Evolutionary conservation across 352 stramenopile genomes (phyloP).

Genomic region (Hyaloperonospora arabidopsidis): DNA sequence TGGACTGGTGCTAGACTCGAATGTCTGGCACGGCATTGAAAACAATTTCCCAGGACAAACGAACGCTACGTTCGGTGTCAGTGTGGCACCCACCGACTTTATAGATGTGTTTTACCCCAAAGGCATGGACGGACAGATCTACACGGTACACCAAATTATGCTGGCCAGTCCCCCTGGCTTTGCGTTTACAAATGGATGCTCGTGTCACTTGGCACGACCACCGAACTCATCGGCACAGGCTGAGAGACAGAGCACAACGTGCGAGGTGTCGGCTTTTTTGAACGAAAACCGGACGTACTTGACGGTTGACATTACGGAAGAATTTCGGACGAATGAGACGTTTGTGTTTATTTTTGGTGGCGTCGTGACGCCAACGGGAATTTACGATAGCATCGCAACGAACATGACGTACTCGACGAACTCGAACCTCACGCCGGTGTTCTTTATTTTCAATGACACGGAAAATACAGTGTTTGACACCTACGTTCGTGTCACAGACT

Average conservation of each 20-base stretch:
- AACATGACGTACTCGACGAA: slow-evolving; percentile 40
- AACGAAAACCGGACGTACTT: slow-evolving; percentile 48
- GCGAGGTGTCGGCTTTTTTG: slow-evolving; percentile 40
- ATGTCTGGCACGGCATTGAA: slow-evolving; percentile 51
- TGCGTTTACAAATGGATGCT: slow-evolving; percentile 40
- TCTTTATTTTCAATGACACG: slow-evolving; percentile 71
- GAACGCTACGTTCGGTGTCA: slow-evolving; percentile 72
- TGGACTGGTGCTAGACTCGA: slow-evolving; percentile 59
- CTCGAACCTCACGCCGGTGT: slow-evolving; percentile 56
- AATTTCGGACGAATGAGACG: slow-evolving; percentile 45
- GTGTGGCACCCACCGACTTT: slow-evolving; percentile 62
- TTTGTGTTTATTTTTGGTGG: slow-evolving; percentile 63
- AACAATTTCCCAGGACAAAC: slow-evolving; percentile 60
- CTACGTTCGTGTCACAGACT: slow-evolving; percentile 48
- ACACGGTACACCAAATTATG: slow-evolving; percentile 69
- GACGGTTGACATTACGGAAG: slow-evolving; percentile 50
- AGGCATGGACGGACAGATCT: slow-evolving; percentile 38
- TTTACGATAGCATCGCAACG: slow-evolving; percentile 34
- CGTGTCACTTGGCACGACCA: slow-evolving; percentile 33
- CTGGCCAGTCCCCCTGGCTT: slow-evolving; percentile 60
- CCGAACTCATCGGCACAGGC: slow-evolving; percentile 14
- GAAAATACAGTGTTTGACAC: slow-evolving; percentile 61
- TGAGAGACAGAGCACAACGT: slow-evolving; percentile 27
- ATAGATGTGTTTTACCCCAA: slow-evolving; percentile 50
- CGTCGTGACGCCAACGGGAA: slow-evolving; percentile 50